Evolutionary conservation across 768 basidiomycete species (phyloP), one percentile per base, ranked within the genome.

Genomic region (Phlegmacium glaucopus): DNA sequence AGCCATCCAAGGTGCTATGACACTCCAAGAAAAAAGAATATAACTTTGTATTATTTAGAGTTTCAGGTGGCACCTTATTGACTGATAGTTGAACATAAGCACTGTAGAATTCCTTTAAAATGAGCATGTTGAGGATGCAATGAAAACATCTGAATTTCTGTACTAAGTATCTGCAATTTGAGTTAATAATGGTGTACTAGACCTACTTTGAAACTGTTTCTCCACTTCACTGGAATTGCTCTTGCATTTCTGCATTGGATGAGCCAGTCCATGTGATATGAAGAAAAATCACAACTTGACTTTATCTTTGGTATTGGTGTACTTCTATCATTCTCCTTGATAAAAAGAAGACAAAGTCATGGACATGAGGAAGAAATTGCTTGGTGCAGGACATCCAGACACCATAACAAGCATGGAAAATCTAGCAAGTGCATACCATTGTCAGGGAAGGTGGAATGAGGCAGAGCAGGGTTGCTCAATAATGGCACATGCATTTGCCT

Each of bases 221-320:
- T 9, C 55, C 61, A 49, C 63, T 63, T 2, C 55, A 34, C 49
- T 71, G 69, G 44, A 72, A 71, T 10, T 54, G 36, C 39, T 71
- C 67, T 39, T 59, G 56, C 16, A 63, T 43, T 27, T 62, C 53
- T 3, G 54, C 35, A 42, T 28, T 16, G 39, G 39, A 16, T n/a
- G n/a, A n/a, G n/a, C n/a, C n/a, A n/a, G n/a, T n/a, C n/a, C n/a
- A n/a, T n/a, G n/a, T n/a, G n/a, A n/a, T n/a, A n/a, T n/a, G n/a
- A n/a, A n/a, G n/a, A n/a, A n/a, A n/a, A n/a, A n/a, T n/a, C n/a
- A n/a, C n/a, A n/a, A n/a, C n/a, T n/a, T n/a, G n/a, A n/a, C n/a
- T n/a, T n/a, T n/a, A n/a, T n/a, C n/a, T n/a, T n/a, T n/a, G n/a
- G n/a, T n/a, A n/a, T n/a, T n/a, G n/a, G n/a, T n/a, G n/a, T n/a